Conservation (phyloP, 805 yeast genomes). For the Barnettozyma siamensis region DNA sequence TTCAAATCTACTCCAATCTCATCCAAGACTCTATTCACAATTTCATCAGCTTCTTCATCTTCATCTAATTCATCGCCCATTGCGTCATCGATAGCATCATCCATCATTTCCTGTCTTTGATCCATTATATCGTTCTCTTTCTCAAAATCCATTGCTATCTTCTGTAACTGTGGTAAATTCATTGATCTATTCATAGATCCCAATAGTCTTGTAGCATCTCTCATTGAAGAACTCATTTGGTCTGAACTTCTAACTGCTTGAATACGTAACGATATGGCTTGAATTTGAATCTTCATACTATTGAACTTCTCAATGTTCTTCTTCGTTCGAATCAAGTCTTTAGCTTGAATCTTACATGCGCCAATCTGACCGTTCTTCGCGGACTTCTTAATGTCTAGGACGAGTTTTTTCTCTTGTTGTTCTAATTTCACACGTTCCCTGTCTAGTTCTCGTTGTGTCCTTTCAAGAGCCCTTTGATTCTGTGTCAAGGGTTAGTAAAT, state of each 20-base stretch:
- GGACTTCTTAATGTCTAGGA: conserved; percentile 80
- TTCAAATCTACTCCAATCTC: conserved; percentile 89
- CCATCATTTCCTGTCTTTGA: conserved; percentile 98
- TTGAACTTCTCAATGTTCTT: conserved; percentile 80
- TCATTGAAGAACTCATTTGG: conserved; percentile 93
- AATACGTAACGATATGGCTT: conserved; percentile 86
- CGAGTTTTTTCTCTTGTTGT: conserved; percentile 84
- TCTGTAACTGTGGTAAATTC: conserved; percentile 85
- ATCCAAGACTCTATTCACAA: conserved; percentile 85
- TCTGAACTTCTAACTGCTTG: conserved; percentile 90
- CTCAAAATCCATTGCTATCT: conserved; percentile 93
- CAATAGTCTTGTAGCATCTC: conserved; percentile 81
- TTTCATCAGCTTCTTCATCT: conserved; percentile 86
- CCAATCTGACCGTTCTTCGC: conserved; percentile 87
- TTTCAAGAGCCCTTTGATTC: conserved; percentile 92
- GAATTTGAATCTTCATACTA: conserved; percentile 88
- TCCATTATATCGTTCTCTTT: conserved; percentile 95
- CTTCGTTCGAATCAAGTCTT: conserved; percentile 87
- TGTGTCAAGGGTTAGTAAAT: conserved; percentile 15
- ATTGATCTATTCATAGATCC: conserved; percentile 84
- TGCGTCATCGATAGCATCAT: conserved; percentile 94
- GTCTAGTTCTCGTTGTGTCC: conserved; percentile 89
- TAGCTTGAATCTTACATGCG: conserved; percentile 92
- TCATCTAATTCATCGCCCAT: conserved; percentile 89
- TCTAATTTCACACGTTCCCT: conserved; percentile 84